These are phyloP conservation scores for Agaricus blazei DNA, from an alignment of 768 basidiomycete species.

Conservation along the genomic window DNA sequence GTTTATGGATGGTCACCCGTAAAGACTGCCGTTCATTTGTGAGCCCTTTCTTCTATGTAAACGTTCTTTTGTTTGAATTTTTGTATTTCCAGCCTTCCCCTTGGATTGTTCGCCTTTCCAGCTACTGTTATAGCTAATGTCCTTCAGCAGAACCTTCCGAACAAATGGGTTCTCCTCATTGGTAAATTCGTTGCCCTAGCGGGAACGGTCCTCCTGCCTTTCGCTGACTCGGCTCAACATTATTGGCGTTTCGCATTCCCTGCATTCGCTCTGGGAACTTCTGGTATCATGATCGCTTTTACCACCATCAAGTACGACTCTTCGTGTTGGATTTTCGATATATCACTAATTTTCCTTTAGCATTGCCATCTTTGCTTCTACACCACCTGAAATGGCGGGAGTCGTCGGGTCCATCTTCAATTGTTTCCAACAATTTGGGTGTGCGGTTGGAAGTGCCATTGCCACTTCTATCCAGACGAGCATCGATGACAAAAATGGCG, in stretches of 20 bases:
- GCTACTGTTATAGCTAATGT: constrained; percentile 29
- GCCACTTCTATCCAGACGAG: constrained; percentile 40
- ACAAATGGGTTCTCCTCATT: constrained; percentile 39
- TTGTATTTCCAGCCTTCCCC: constrained; percentile 24
- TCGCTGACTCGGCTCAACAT: constrained; percentile 28
- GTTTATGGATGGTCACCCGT: constrained; percentile 29
- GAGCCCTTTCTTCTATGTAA: constrained; percentile 4
- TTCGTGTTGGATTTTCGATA: constrained; percentile 31
- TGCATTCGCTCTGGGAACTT: constrained; percentile 38
- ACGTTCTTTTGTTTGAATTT: background rate
- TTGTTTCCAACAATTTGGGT: constrained; percentile 42
- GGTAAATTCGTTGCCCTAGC: constrained; percentile 30
- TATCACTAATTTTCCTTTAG: constrained; percentile 16
- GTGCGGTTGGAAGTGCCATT: constrained; percentile 41
- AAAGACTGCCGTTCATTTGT: constrained; percentile 34
- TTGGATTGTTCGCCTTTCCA: constrained; percentile 30
- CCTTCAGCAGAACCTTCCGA: constrained; percentile 21
- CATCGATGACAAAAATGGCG: constrained; percentile 15
- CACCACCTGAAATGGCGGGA: constrained; percentile 40
- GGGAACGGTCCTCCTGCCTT: constrained; percentile 32
- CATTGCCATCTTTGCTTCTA: constrained; percentile 42
- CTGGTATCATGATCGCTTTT: constrained; percentile 36
- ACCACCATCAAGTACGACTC: constrained; percentile 9
- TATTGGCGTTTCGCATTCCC: constrained; percentile 45
- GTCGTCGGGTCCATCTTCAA: constrained; percentile 51